These are phyloP conservation scores for Crithidia mellificae DNA, from an alignment of 208 protist genomes.

Conservation along the genomic window DNA sequence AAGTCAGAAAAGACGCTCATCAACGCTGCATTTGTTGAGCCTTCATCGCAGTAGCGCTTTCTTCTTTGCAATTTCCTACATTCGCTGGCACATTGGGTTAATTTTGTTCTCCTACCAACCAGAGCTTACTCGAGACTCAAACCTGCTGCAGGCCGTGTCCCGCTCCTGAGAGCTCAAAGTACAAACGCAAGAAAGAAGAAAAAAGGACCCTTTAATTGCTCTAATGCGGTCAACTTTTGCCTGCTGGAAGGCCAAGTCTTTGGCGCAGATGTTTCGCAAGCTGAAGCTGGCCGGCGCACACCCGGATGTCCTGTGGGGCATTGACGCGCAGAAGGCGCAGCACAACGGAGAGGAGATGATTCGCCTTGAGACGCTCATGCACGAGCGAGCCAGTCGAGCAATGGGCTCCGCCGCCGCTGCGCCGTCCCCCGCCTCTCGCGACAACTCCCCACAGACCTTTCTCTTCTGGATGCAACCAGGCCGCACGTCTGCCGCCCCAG, in stretches of 20 bases:
- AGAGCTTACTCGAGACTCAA: no score
- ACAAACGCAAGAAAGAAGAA: constrained; percentile 11
- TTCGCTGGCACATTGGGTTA: no score
- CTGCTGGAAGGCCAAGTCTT: constrained; percentile 50
- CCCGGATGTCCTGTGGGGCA: constrained; percentile 80
- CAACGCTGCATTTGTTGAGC: no score
- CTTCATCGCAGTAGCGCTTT: no score
- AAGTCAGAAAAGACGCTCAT: no score
- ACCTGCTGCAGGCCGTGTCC: not conserved
- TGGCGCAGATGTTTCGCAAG: constrained; percentile 84
- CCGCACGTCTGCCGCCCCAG: not conserved
- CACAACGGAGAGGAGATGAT: constrained; percentile 90
- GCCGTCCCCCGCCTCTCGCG: constrained; percentile 2
- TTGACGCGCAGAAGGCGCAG: constrained; percentile 85
- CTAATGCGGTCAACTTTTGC: constrained; percentile 14
- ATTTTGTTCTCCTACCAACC: no score
- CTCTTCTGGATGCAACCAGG: constrained; percentile 60
- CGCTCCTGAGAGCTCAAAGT: not conserved
- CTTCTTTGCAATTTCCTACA: no score
- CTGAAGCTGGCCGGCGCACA: constrained; percentile 85
- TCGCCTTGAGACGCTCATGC: constrained; percentile 79
- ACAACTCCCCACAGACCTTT: constrained; percentile 52
- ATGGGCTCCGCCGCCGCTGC: not conserved
- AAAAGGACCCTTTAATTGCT: no score
- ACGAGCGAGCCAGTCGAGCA: constrained; percentile 37